Evolutionary conservation across 2,329 filamentous ascomycete genomes (phyloP).

Genomic region (Penicillium fuscoglaucum): DNA sequence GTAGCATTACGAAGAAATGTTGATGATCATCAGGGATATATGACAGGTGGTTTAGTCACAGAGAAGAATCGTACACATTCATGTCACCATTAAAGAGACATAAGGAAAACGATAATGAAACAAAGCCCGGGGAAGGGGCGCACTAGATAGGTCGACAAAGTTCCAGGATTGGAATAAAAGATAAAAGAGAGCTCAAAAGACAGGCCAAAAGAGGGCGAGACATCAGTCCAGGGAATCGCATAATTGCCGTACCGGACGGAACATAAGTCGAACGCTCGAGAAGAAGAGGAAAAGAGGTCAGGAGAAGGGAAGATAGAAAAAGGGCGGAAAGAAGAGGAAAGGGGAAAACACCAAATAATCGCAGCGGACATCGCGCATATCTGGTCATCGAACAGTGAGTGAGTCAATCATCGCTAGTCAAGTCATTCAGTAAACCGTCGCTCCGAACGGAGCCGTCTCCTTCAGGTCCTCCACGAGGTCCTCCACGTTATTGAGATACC

Average conservation of each 20-base stretch:
- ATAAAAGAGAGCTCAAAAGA: slow-evolving; percentile 12
- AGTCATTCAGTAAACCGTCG: slow-evolving; percentile 43
- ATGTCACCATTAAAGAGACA: slow-evolving; percentile 32
- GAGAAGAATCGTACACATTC: slow-evolving; percentile 27
- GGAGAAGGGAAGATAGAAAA: slow-evolving; percentile 9
- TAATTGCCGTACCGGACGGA: slow-evolving; percentile 26
- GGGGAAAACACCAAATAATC: slow-evolving; percentile 18
- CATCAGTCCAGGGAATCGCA: slow-evolving; percentile 13
- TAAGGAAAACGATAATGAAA: slow-evolving; percentile 14
- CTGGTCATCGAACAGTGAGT: slow-evolving; percentile 11
- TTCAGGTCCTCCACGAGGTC: slow-evolving; percentile 81
- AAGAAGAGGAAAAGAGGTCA: slow-evolving; percentile 6
- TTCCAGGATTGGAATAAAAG: slow-evolving; percentile 17
- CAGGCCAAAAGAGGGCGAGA: slow-evolving; percentile 9
- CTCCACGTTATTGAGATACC: slow-evolving; percentile 78
- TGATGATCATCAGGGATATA: slow-evolving; percentile 2
- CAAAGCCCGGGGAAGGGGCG: slow-evolving; percentile 6
- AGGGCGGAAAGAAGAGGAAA: not conserved
- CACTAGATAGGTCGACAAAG: slow-evolving; percentile 15
- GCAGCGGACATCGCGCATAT: slow-evolving; percentile 26
- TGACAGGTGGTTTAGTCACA: slow-evolving; percentile 13
- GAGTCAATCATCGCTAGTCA: slow-evolving; percentile 17
- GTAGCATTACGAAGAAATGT: not conserved
- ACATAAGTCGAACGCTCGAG: slow-evolving; percentile 16
- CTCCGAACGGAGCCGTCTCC: slow-evolving; percentile 72